These are phyloP conservation scores for Ophiocordyceps polyrhachis-furcata DNA, from an alignment of 2,329 filamentous ascomycete genomes.

Conservation along the genomic window DNA sequence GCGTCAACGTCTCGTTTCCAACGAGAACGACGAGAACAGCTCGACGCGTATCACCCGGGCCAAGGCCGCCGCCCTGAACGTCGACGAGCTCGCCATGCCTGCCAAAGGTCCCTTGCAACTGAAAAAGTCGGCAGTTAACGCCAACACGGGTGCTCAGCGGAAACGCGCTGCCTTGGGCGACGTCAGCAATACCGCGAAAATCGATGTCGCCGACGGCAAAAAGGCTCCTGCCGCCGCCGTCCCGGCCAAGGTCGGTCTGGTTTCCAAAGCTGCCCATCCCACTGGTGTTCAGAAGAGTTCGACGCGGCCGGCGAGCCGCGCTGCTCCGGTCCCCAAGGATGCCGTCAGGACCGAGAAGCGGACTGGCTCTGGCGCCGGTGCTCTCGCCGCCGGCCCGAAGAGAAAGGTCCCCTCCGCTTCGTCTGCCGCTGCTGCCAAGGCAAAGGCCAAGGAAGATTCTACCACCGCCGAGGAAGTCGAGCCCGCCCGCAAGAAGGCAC, in stretches of 20 bases:
- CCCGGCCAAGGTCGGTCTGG: slow-evolving; percentile 42
- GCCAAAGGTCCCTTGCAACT: slow-evolving; percentile 47
- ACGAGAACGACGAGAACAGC: slow-evolving; percentile 90
- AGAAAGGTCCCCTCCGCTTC: slow-evolving; percentile 37
- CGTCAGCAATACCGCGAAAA: slow-evolving; percentile 86
- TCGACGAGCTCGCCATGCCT: slow-evolving; percentile 39
- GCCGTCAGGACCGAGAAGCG: slow-evolving; percentile 54
- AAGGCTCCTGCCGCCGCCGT: slow-evolving; percentile 35
- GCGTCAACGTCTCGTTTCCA: slow-evolving; percentile 58
- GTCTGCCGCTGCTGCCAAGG: slow-evolving; percentile 28
- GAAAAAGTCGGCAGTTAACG: slow-evolving; percentile 43
- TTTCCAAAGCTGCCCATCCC: slow-evolving; percentile 65
- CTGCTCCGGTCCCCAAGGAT: slow-evolving; percentile 47
- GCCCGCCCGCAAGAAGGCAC: slow-evolving; percentile 47
- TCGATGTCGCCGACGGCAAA: slow-evolving; percentile 52
- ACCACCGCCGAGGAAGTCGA: slow-evolving; percentile 42
- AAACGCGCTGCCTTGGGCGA: slow-evolving; percentile 80
- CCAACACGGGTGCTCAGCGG: slow-evolving; percentile 30
- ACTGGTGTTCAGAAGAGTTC: slow-evolving; percentile 64
- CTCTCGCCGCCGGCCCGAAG: slow-evolving; percentile 45
- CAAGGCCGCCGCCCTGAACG: slow-evolving; percentile 61
- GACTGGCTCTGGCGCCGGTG: slow-evolving; percentile 51
- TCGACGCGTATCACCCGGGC: slow-evolving; percentile 81
- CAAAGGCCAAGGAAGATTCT: slow-evolving; percentile 29
- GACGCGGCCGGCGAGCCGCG: slow-evolving; percentile 36